Evolutionary conservation across 1,284 basidiomycete genomes (phyloP).

Genomic region (Cryptococcus hybrid): DNA sequence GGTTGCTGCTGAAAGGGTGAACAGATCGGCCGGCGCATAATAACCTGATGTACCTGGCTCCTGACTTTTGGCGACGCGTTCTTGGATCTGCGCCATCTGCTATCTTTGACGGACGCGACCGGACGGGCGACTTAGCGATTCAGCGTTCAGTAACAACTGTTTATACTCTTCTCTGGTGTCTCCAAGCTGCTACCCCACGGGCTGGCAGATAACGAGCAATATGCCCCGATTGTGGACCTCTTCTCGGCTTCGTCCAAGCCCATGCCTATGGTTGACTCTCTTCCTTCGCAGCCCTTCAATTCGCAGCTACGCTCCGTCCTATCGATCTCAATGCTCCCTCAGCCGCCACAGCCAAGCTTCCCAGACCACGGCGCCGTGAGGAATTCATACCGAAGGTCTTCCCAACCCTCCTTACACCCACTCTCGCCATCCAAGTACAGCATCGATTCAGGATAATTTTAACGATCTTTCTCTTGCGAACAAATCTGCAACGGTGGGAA

Average conservation of each 20-base stretch:
- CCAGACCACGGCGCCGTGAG: slow-evolving; percentile 18
- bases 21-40: no score
- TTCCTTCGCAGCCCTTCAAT: slow-evolving; percentile 39
- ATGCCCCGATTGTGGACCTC: slow-evolving; percentile 28
- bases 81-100: no score
- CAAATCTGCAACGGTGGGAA: slow-evolving; percentile 15
- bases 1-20: no score
- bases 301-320: slow-evolving; percentile 39
- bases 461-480: slow-evolving; percentile 3
- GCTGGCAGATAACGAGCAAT: neutral
- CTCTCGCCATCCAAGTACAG: slow-evolving; percentile 12
- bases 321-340: slow-evolving; percentile 19
- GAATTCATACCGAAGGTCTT: slow-evolving; percentile 19
- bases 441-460: slow-evolving; percentile 4
- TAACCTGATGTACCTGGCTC: no score
- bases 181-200: no score
- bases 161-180: no score
- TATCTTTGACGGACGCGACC: no score
- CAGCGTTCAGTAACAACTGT: no score
- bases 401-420: slow-evolving; percentile 23
- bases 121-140: no score
- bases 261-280: slow-evolving; percentile 33
- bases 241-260: slow-evolving; percentile 45
- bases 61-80: no score
- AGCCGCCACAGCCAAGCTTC: slow-evolving; percentile 10